Conservation (phyloP, 2,329 filamentous ascomycete species). For the Fusarium fracticaudum region DNA sequence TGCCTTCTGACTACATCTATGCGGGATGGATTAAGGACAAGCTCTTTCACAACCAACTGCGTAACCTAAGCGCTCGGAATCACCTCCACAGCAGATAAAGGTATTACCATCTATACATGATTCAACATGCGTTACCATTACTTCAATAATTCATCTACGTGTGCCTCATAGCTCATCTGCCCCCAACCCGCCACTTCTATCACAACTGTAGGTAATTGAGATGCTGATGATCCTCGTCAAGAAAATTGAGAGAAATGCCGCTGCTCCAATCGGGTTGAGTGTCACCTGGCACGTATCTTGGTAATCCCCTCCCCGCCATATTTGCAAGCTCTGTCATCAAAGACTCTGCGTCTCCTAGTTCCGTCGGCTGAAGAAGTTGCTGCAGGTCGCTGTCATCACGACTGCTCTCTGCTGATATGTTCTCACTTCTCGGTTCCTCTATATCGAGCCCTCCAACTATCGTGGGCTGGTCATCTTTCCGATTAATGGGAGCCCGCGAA, state of each 20-base stretch:
- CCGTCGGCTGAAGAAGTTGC: background rate
- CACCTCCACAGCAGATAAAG: too few relatives aligned
- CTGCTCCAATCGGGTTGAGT: background rate
- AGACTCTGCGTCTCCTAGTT: background rate
- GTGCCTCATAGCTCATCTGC: background rate
- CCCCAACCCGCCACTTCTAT: background rate
- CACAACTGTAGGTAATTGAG: background rate
- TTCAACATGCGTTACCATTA: background rate
- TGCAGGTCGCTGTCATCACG: background rate
- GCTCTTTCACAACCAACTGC: too few relatives aligned
- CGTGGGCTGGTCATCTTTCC: background rate
- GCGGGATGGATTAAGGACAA: background rate
- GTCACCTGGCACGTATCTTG: background rate
- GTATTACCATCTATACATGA: accelerated
- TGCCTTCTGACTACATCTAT: accelerated
- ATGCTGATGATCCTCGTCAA: background rate
- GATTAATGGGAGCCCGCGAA: background rate
- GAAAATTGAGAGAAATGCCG: background rate
- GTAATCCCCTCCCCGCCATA: background rate
- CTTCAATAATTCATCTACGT: too few relatives aligned
- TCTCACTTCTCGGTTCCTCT: background rate
- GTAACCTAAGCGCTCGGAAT: accelerated
- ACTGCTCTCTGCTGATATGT: background rate
- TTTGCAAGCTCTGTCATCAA: background rate
- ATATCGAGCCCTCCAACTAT: background rate